Evolutionary conservation across 768 basidiomycete genomes (phyloP), one percentile per base, ranked within the genome.

Genomic region (Cytidiella melzeri): DNA sequence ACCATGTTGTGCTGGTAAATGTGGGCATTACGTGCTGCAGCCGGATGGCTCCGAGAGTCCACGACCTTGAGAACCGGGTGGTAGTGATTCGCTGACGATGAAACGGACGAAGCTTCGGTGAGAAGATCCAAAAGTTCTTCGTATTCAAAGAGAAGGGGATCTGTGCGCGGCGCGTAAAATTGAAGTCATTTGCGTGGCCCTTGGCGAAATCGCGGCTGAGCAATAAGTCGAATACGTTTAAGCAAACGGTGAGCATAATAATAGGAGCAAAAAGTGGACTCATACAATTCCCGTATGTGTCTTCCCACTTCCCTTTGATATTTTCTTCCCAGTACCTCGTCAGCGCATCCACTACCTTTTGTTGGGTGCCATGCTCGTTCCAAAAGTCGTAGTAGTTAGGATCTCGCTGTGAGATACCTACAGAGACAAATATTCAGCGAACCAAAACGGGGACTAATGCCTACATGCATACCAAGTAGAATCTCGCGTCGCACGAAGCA

Each of bases 391-490:
- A 97, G 63, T 83, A 89, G 58, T 92, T 94, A 25, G 74, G 74
- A 60, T 97, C 94, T 26, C 94, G 79, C 63, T 97, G 95, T 1
- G 84, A 83, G 23, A 95, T 83, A 15, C 80, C 92, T 95, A 59
- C 5, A n/a, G n/a, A n/a, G n/a, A n/a, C n/a, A n/a, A n/a, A n/a
- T n/a, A n/a, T n/a, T n/a, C n/a, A n/a, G n/a, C n/a, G n/a, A n/a
- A n/a, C n/a, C n/a, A n/a, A n/a, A n/a, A n/a, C n/a, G n/a, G n/a
- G n/a, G n/a, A n/a, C n/a, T n/a, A n/a, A n/a, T n/a, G n/a, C n/a
- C n/a, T n/a, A n/a, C n/a, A n/a, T n/a, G n/a, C 12, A 24, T 41
- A 93, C 94, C 95, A 19, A 96, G 57, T 5, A 98, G 69, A 1
- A 56, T 65, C 47, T 83, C 75, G 9, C 81, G 69, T 25, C 90